These are phyloP conservation scores for Picochlorum sp. DNA, from an alignment of 139 green algal genomes.

Conservation along the genomic window DNA sequence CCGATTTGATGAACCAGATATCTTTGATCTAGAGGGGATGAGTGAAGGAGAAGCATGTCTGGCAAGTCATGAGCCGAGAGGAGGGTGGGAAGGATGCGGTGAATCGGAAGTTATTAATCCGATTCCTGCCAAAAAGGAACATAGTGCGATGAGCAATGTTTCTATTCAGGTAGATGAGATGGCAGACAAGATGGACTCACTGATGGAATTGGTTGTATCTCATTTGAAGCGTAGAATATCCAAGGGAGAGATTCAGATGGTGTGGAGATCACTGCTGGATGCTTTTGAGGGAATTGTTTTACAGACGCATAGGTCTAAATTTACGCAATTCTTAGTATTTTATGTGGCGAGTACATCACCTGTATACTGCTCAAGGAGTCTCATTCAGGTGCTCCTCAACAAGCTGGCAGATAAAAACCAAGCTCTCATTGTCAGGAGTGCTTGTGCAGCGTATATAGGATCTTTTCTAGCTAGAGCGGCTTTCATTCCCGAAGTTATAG, in stretches of 20 bases:
- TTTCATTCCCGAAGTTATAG: constrained; percentile 43
- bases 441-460: constrained; percentile 73
- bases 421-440: constrained; percentile 52
- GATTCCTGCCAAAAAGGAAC: neutral
- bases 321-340: constrained; percentile 86
- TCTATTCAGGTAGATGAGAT: constrained; percentile 30
- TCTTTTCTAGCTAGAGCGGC: constrained; percentile 73
- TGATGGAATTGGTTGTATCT: constrained; percentile 78
- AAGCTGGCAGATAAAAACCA: constrained; percentile 42
- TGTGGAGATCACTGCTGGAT: constrained; percentile 55
- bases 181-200: constrained; percentile 77
- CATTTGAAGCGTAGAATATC: constrained; percentile 47
- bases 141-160: neutral
- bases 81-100: constrained; percentile 54
- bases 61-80: constrained; percentile 6
- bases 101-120: neutral
- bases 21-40: constrained; percentile 77
- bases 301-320: constrained; percentile 80
- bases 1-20: constrained; percentile 53
- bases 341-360: constrained; percentile 37
- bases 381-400: constrained; percentile 46
- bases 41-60: constrained; percentile 41
- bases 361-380: constrained; percentile 30
- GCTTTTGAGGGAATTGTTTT: constrained; percentile 71
- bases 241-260: constrained; percentile 31